Evolutionary conservation across 305 asterid species (phyloP), one percentile per base, ranked within the genome.

Genomic region (Fraxinus baroniana): DNA sequence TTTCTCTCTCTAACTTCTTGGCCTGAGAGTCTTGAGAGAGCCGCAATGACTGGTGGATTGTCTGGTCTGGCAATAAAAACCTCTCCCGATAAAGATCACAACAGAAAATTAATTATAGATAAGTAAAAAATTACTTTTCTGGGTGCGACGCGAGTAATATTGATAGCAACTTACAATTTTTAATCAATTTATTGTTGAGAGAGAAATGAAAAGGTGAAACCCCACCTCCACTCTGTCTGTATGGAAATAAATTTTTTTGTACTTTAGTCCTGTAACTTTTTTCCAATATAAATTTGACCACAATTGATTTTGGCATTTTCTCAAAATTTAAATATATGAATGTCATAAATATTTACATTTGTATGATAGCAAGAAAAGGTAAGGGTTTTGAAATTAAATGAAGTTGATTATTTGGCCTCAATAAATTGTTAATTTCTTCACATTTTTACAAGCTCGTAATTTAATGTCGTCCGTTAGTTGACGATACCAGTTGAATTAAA

Each of bases 21-120:
- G 41, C 41, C 55, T 80, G 84, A 90, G 86, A 87, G 86, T 86
- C 91, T 86, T 88, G 85, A 73, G 86, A 83, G 81, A 87, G 90
- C 90, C 90, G 94, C 94, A 92, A 89, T 91, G 85, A 84, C 90
- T 80, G 93, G 90, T 89, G 87, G 87, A 86, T 82, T 86, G 92
- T 89, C 86, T 79, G 84, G 77, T 77, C 74, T 70, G 80, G 84
- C 89, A 10, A 26, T 66, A 24, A 66, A 66, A 66, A 1, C 37
- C 37, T 24, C 82, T 78, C 85, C 64, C 64, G 78, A 78, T 78
- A 60, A 77, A 82, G 80, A 81, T 81, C 78, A 80, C 84, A 84
- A 57, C 79, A 64, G 64, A 85, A 57, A 68, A 70, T 28, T 57
- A 26, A 82, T 76, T 35, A 55, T 5, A 2, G 28, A 49, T 44